Base-by-base conservation (phyloP, 805 yeast genomes). In the Kodamaea fukazawae region DNA sequence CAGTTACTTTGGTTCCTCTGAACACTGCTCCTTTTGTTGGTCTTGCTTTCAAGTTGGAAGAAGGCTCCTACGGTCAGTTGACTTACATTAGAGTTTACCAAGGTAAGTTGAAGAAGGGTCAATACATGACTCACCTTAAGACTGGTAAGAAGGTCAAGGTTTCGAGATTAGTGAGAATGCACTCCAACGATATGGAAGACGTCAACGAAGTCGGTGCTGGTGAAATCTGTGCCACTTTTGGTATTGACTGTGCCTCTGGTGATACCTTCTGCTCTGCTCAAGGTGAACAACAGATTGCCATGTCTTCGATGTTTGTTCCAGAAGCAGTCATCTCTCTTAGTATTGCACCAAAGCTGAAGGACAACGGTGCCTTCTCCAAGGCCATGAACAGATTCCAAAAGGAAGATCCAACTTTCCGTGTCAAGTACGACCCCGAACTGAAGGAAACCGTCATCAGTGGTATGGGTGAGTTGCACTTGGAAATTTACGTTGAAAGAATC, bases 141-240 rank as follows among this genome's bases (percentile, higher is more conserved):
- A 78, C 91, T 33, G 96, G 96, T 45, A 93, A 93, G 73, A 86
- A 82, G 65, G 86, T 89, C 48, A 93, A 93, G 71, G 86, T 93
- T 39, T 77, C 49, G 10, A 79, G 99, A 58, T 76, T 93, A 55
- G 99, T 89, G 37, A 84, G 98, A 70, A 93, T 93, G 99, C 98
- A 93, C 71, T 88, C 97, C 20, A 87, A 90, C 47, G 99, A 93
- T 61, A 90, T 93, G 98, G 99, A 93, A 71, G 99, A 93, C 60
- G 93, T 88, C 36, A 86, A 82, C 35, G 97, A 90, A 68, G 83
- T 88, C 57, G 93, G 91, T 15, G 91, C 98, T 22, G 99, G 99
- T 62, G 99, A 93, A 71, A 93, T 93, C 55, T 93, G 99, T 71
- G 99, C 99, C 40, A 91, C 98, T 43, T 93, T 93, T 55, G 99